Base-by-base conservation (phyloP, 1,139 yeast species). In the Tardiomyces depauwii region DNA sequence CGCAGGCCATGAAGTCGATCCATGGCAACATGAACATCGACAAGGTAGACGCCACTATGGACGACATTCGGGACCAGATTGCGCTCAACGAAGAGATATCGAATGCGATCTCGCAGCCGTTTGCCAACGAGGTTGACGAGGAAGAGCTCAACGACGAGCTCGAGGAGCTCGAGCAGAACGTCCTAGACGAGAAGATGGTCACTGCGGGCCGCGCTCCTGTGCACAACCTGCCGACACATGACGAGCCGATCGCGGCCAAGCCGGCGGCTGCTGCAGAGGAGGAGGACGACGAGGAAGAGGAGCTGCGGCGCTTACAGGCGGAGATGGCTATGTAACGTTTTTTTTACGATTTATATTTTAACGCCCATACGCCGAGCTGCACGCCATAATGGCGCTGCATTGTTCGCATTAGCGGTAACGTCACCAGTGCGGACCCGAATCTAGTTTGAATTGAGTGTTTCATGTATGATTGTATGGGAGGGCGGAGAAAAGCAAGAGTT, bases 21-120 rank as follows among this genome's bases (percentile, higher is more conserved):
- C 97, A 91, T 64, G 91, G 89, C 52, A 95, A 89, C 59, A 81
- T 91, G 73, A 84, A 89, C 64, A 88, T 91, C 48, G 98, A 91
- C 66, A 89, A 88, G 70, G 96, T 91, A 43, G 98, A 91, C 64
- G 86, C 82, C 58, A 89, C 97, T n/a, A 91, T 91, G 97, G 98
- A 91, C 63, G 96, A 89, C 55, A 87, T 93, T 52, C 78, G 97
- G 58, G 98, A 91, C 63, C 98, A 91, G 67, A 94, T 91, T 47
- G 96, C 89, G 58, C 74, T 87, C 57, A 87, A 95, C 41, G 96
- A 88, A 57, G 98, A 91, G 69, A 88, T 91, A 48, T 82, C 95
- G 45, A 96, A 91, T 50, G 97, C 98, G 42, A 88, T 91, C 51
- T 83, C 96, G 42, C 78, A 96, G 67, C 96, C 96, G 12, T 74